A percentile compares a stretch with the other conserved stretches of the same genome.
phyloP scores from a whole-genome alignment of 768 basidiomycete genomes.

The Russula compacta region DNA sequence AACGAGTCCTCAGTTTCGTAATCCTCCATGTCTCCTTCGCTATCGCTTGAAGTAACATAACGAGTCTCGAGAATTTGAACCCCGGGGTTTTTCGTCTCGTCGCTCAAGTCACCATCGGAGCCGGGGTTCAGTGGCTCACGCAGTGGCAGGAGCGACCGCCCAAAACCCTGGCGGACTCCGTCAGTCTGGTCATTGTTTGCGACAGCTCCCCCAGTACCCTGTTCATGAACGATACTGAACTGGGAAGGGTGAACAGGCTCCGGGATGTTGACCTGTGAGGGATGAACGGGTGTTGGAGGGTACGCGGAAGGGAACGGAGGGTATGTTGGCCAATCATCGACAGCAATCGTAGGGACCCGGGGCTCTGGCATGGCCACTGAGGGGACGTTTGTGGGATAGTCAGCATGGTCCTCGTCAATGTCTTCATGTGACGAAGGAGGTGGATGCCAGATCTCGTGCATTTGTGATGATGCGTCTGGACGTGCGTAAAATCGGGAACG shows the following conservation, averaged over 20 bases:
- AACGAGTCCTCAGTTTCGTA: conserved; percentile 49
- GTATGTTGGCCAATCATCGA: conserved; percentile 61
- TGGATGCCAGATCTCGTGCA: conserved; percentile 55
- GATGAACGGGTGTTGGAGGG: conserved; percentile 54
- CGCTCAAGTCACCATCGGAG: conserved; percentile 55
- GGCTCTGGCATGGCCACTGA: conserved; percentile 12
- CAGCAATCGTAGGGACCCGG: not conserved
- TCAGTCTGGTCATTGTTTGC: conserved; percentile 32
- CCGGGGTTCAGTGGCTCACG: conserved; percentile 51
- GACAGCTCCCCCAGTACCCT: conserved; percentile 4
- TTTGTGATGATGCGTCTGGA: not conserved
- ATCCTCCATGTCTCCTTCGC: conserved; percentile 23
- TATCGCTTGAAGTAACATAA: conserved; percentile 17
- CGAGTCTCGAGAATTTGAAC: conserved; percentile 27
- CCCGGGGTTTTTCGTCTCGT: conserved; percentile 35
- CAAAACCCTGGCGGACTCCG: conserved; percentile 49
- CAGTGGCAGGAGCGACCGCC: conserved; percentile 55
- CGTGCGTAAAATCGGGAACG: conserved; percentile 7
- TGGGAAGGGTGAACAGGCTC: conserved; percentile 19
- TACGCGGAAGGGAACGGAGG: conserved; percentile 73
- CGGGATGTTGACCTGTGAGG: conserved; percentile 21
- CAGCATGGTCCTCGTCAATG: conserved; percentile 25
- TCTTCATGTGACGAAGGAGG: conserved; percentile 40
- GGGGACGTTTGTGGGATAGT: conserved; percentile 17
- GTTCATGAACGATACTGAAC: conserved; percentile 11